Base-by-base conservation (phyloP, 202 grass and related monocot genomes). In the Bolboschoenoplectus hybrid region DNA sequence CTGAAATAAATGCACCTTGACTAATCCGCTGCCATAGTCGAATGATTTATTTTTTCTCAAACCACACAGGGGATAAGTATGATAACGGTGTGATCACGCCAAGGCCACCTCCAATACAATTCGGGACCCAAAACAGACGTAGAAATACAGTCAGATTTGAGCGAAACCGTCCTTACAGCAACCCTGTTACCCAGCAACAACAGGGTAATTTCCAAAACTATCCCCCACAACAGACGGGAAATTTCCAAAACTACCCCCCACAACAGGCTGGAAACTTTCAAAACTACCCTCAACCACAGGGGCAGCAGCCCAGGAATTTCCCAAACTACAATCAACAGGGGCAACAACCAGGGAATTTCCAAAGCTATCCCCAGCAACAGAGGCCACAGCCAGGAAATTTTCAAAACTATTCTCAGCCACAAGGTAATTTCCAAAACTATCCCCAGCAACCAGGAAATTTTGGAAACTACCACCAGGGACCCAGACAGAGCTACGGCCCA, bases 51-150 rank as follows among this genome's bases (percentile, higher is more conserved):
- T 43, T 86, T 79, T 40, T 60, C 75, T 60, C 35, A 8, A 58
- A 79, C 35, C 78, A 51, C 84, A 67, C 79, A 98, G 96, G 96
- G 58, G 96, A 98, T 88, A 95, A 98, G 86, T 98, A 94, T 87
- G 96, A 98, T 0, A 91, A 95, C 71, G 93, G 96, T 19, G 79
- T 91, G 7, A 98, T 98, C 67, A 95, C 96, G 57, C 86, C 87
- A 75, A 98, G 96, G 55, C 82, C 87, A 45, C 93, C 95, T 60
- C 96, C 96, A 65, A 80, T 92, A 84, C 93, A 95, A 65, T 98
- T 91, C 69, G 87, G 89, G 34, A 91, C 39, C 62, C 85, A 85
- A 87, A 82, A 62, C 26, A 87, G 85, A 74, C 74, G 62, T 16
- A 90, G 89, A 78, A 74, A 87, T 85, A 81, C 82, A 85, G 62